These are phyloP conservation scores for Aspergillus latus DNA, from an alignment of 2,329 filamentous ascomycete genomes.

Conservation along the genomic window DNA sequence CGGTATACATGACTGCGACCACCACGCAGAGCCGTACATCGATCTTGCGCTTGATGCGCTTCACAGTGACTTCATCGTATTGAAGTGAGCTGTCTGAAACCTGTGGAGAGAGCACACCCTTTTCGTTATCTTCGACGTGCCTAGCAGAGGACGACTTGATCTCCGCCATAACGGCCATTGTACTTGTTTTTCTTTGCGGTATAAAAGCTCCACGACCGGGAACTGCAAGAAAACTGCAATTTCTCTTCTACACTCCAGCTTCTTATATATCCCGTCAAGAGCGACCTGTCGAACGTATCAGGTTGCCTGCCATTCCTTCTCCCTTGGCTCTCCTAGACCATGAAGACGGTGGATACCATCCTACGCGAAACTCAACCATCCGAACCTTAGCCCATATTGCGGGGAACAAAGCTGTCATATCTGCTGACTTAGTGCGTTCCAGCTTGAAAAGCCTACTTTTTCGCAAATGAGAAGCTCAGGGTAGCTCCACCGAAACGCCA, in stretches of 20 bases:
- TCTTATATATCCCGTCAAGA: no score
- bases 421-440: not conserved
- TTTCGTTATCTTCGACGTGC: constrained; percentile 1
- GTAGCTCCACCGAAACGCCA: not conserved
- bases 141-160: not conserved
- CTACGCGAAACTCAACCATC: no score
- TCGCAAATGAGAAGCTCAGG: not conserved
- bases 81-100: not conserved
- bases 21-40: constrained; percentile 10
- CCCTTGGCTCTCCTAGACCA: no score
- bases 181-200: not conserved
- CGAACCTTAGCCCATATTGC: not conserved
- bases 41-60: constrained; percentile 14
- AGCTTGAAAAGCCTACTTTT: not conserved
- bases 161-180: not conserved
- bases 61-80: constrained; percentile 8
- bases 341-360: no score
- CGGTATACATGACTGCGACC: constrained; percentile 13
- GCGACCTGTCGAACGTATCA: no score
- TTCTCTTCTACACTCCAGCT: no score
- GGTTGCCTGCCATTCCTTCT: no score
- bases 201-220: no score
- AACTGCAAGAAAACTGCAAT: no score
- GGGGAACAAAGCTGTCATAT: not conserved
- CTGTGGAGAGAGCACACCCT: not conserved